phyloP scores from a whole-genome alignment of 495 filamentous ascomycete species.

The Pseudomonodictys pantanalensis region DNA sequence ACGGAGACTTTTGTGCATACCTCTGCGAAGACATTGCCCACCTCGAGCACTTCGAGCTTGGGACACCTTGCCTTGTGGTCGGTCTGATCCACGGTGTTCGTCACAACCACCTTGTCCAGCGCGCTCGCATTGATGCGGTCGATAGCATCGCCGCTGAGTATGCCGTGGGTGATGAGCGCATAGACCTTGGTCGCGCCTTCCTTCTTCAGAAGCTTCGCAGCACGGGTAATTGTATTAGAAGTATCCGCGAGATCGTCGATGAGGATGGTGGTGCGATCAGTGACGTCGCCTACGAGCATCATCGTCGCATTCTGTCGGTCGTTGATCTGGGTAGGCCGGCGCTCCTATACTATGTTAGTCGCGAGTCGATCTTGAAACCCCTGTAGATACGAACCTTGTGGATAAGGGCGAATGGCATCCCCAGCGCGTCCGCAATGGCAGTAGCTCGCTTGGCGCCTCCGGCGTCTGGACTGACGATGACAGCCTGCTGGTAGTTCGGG shows the following conservation, averaged over 20 bases:
- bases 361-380: constrained; percentile 28
- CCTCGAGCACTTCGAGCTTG: constrained; percentile 89
- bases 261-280: constrained; percentile 76
- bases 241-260: constrained; percentile 96
- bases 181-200: constrained; percentile 85
- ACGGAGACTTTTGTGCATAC: constrained; percentile 42
- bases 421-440: constrained; percentile 90
- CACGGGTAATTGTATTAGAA: constrained; percentile 92
- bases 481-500: constrained; percentile 78
- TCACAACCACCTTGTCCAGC: constrained; percentile 87
- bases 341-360: constrained; percentile 62
- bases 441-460: constrained; percentile 95
- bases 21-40: constrained; percentile 92
- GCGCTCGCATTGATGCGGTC: constrained; percentile 87
- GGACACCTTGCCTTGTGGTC: constrained; percentile 70
- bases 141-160: constrained; percentile 90
- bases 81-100: constrained; percentile 89
- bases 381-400: constrained; percentile 73
- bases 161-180: constrained; percentile 89
- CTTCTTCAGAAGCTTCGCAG: constrained; percentile 93
- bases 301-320: constrained; percentile 96
- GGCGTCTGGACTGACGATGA: constrained; percentile 94
- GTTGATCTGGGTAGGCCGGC: constrained; percentile 87
- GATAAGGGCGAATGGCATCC: constrained; percentile 91
- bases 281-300: constrained; percentile 95